Evolutionary conservation across 352 stramenopile species (phyloP), one percentile per base, ranked within the genome.

Genomic region (Globisporangium yorkense): DNA sequence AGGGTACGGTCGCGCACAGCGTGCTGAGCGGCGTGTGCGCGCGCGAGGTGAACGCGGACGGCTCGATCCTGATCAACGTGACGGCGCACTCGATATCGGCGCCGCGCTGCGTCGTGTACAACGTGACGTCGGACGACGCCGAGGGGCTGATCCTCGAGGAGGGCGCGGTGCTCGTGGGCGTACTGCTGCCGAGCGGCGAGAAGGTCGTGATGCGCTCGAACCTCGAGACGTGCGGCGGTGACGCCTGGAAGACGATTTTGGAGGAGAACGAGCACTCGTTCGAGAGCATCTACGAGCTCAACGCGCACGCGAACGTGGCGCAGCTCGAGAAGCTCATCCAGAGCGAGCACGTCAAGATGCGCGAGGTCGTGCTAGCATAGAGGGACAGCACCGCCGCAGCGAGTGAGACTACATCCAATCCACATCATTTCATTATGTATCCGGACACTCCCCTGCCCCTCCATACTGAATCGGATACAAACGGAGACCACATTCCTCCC

Each of bases 31-130:
- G 91, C 56, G 96, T 99, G 16, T 84, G 74, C 48, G 85, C 90
- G 9, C 77, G 79, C 24, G 80, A 97, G 56, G 80, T 99, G 56
- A 85, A 96, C 44, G 94, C 86, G 1, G 83, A 98, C 56, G 91
- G 93, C 56, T 98, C 92, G 54, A 98, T 99, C 59, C 75, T 99
- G 52, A 98, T 99, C 61, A 99, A 99, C 75, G 97, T 98, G 51
- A 98, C 95, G 13, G 96, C 96, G 13, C 94, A 92, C 60, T 97
- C 92, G 41, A 98, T 99, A 68, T 83, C 78, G n/a, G 96, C 94
- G 5, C 90, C 90, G 55, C 89, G 92, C 47, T 96, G 88, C 59
- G 96, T 99, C 29, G 72, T 98, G 54, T 99, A 99, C 84, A 99
- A 99, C 72, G 80, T 99, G 18, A 95, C 98, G 37, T 96, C 83